Conservation (phyloP, 139 green algal species). For the Trebouxia sp. region DNA sequence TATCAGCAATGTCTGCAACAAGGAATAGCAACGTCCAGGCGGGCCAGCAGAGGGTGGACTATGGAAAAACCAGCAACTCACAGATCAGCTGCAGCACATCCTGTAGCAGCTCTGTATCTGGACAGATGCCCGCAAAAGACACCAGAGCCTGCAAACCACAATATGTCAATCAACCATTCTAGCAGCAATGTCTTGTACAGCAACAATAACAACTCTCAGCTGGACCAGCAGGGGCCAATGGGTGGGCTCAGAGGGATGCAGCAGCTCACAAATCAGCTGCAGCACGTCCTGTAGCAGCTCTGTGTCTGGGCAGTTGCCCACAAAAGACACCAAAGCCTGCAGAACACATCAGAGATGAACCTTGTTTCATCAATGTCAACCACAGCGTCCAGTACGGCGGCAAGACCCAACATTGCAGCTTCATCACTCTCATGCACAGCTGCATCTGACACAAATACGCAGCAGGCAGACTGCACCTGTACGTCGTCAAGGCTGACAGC, state of each 20-base stretch:
- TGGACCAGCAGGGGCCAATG: background rate
- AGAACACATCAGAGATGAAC: too few species aligned
- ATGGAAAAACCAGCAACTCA: constrained; percentile 34
- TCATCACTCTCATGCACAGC: too few species aligned
- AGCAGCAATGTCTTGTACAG: too few species aligned
- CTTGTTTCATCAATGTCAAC: too few species aligned
- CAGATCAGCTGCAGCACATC: constrained; percentile 36
- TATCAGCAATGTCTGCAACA: background rate
- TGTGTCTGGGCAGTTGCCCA: constrained; percentile 39
- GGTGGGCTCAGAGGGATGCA: constrained; percentile 30
- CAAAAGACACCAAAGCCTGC: constrained; percentile 39
- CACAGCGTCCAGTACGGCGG: too few species aligned
- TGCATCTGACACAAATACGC: background rate
- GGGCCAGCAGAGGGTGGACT: background rate
- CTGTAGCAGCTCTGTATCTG: constrained; percentile 39
- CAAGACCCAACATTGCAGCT: too few species aligned
- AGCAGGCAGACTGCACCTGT: background rate
- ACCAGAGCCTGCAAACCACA: constrained; percentile 40
- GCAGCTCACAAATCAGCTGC: constrained; percentile 25
- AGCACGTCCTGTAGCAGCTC: constrained; percentile 44
- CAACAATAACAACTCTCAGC: too few species aligned
- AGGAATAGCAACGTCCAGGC: constrained; percentile 4
- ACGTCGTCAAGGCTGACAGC: background rate
- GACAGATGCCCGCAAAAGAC: constrained; percentile 38
- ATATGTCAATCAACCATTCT: too few species aligned